These are phyloP conservation scores for Yarrowia keelungensis DNA, from an alignment of 805 yeast species.

Conservation along the genomic window DNA sequence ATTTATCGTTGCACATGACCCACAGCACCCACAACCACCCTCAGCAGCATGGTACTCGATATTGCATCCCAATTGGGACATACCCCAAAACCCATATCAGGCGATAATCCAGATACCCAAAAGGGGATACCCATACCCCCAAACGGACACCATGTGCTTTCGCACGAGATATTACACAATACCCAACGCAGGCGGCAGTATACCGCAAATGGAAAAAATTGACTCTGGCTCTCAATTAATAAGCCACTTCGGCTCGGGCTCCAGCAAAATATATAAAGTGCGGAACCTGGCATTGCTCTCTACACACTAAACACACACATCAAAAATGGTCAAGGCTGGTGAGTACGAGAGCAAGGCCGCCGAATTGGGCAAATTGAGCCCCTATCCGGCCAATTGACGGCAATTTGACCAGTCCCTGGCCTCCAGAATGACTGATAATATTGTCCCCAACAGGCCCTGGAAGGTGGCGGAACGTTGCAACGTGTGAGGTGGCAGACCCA, in stretches of 20 bases:
- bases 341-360: slow-evolving; percentile 49
- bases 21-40: not conserved
- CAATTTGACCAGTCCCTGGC: not conserved
- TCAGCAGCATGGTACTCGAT: not conserved
- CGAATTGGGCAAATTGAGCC: not conserved
- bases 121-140: not conserved
- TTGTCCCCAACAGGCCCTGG: not conserved
- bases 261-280: slow-evolving; percentile 35
- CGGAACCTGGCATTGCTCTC: slow-evolving; percentile 36
- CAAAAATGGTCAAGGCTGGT: slow-evolving; percentile 70
- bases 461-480: slow-evolving; percentile 29
- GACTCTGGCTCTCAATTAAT: slow-evolving; percentile 26
- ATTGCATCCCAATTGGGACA: slow-evolving; percentile 11
- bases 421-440: not conserved
- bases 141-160: slow-evolving; percentile 19
- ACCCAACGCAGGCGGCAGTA: slow-evolving; percentile 13
- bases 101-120: not conserved
- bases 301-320: slow-evolving; percentile 28
- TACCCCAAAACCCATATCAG: not conserved
- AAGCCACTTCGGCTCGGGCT: slow-evolving; percentile 34
- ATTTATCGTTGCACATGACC: too few relatives aligned
- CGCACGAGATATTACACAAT: slow-evolving; percentile 16
- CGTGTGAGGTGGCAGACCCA: slow-evolving; percentile 4
- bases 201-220: slow-evolving; percentile 21
- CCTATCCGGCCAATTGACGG: not conserved